These are phyloP conservation scores for Phytopythium delawarense DNA, from an alignment of 352 stramenopile species.

Conservation along the genomic window DNA sequence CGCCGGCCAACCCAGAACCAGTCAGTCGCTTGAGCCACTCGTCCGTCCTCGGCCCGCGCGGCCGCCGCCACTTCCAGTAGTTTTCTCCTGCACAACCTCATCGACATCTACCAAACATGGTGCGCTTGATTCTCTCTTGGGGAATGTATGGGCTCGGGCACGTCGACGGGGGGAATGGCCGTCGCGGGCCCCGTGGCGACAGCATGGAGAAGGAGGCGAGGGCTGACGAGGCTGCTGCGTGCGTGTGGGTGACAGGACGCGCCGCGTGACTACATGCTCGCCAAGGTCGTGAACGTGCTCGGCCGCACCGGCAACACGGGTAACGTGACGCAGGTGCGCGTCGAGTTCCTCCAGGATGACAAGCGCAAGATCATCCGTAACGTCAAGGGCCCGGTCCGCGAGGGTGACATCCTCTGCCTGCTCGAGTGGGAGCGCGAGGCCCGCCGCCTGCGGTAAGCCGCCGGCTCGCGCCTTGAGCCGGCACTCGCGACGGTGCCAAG, in stretches of 20 bases:
- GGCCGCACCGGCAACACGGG: constrained; percentile 99
- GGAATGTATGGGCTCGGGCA: neutral
- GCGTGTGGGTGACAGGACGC: constrained; percentile 40
- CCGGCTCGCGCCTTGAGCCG: constrained; percentile 4
- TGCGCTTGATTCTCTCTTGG: constrained; percentile 14
- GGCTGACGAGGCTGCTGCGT: constrained; percentile 1
- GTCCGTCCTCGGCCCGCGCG: neutral
- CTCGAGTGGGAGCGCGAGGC: constrained; percentile 99
- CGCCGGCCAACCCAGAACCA: neutral
- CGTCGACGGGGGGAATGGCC: neutral
- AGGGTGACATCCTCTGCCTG: constrained; percentile 99
- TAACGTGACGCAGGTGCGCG: constrained; percentile 99
- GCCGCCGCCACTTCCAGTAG: constrained; percentile 31
- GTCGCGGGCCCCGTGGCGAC: no score
- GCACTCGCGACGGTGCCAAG: neutral
- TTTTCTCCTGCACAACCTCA: constrained; percentile 79
- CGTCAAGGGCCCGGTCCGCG: constrained; percentile 98
- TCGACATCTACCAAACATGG: constrained; percentile 83
- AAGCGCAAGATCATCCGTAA: constrained; percentile 99
- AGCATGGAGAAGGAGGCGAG: neutral
- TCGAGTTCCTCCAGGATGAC: constrained; percentile 99
- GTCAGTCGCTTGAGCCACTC: constrained; percentile 7
- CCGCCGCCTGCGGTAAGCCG: constrained; percentile 94
- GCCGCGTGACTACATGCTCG: constrained; percentile 94
- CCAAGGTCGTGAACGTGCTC: constrained; percentile 98